Evolutionary conservation across 768 basidiomycete species (phyloP), one percentile per base, ranked within the genome.

Genomic region (Macrolepiota fuliginosa): DNA sequence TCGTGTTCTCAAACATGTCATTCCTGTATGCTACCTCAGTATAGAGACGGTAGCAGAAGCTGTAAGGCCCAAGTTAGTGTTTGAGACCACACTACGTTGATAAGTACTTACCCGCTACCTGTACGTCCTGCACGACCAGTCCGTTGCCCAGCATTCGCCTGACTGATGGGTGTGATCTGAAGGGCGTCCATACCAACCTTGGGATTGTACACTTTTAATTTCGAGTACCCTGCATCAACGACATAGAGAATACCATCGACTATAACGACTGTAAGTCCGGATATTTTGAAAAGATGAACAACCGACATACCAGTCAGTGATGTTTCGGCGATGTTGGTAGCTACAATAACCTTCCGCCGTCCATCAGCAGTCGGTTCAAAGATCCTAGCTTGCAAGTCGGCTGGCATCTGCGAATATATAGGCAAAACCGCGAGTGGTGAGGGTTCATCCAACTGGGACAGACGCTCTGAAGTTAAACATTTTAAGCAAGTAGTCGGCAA

Each of bases 361-460:
- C 97, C 97, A 73, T 99, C 97, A 24, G 84, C 79, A 0, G 97
- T 98, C 7, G 96, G 87, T 61, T 95, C 91, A 68, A 98, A 98
- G 63, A 99, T 99, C 73, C 94, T 96, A 24, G 97, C 96, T 72
- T 99, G 97, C 39, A 99, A 77, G 77, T 98, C 97, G 5, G 97
- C 97, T 10, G 97, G 97, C 97, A 98, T 98, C 71, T 98, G 96
- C 2, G 97, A 98, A 75, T 99, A 98, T 64, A 98, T 99, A 5
- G 97, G 97, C 32, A 99, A 79, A n/a, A 98, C 88, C 1, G 95
- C 89, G 25, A 98, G 77, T 2, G 90, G 85, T 0, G 91, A 79
- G 11, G 94, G 92, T 12, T 98, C 94, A 69, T 96, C 90, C n/a
- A 98, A 79, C 68, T 98, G 95, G 1, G 83, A 82, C 40, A 98